Percentiles rank a stretch among this genome's conserved stretches.
These are phyloP conservation scores for Stenocarpella maydis DNA, from an alignment of 2,329 filamentous ascomycete genomes.

Conservation along the genomic window DNA sequence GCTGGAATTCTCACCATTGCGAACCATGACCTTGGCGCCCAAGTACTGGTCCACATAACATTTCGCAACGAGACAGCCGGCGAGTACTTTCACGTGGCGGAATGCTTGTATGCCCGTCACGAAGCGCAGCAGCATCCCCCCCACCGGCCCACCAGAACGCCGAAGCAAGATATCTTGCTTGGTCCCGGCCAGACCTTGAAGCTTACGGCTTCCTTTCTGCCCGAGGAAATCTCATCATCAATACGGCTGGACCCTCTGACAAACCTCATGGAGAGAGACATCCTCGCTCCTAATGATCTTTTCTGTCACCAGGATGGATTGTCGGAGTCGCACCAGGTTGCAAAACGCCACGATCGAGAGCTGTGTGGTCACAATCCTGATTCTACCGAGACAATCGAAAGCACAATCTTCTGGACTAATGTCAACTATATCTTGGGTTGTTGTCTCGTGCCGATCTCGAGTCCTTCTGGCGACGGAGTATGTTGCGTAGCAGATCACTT, in stretches of 20 bases:
- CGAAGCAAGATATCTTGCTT: neutral
- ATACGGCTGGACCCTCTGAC: neutral
- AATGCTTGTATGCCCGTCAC: neutral
- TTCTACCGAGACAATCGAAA: conserved; percentile 24
- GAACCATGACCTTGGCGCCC: conserved; percentile 29
- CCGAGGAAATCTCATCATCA: neutral
- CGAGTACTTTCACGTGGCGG: neutral
- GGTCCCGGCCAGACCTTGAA: conserved; percentile 1
- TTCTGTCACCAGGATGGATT: conserved; percentile 10
- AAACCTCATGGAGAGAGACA: neutral
- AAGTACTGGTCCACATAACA: neutral
- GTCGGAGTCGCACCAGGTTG: neutral
- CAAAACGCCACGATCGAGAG: neutral
- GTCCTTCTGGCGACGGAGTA: neutral
- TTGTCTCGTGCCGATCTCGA: conserved; percentile 31
- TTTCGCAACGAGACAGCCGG: conserved; percentile 10
- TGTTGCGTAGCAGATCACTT: conserved; percentile 38
- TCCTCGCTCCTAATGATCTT: neutral
- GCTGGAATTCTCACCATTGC: conserved; percentile 18
- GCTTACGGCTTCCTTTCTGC: neutral
- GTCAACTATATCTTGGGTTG: conserved; percentile 38
- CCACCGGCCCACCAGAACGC: neutral
- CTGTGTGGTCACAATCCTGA: neutral
- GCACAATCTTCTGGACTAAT: conserved; percentile 36
- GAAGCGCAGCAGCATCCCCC: conserved; percentile 8